Evolutionary conservation across 352 stramenopile species (phyloP).

Genomic region (Phytopythium chamaehyphon): DNA sequence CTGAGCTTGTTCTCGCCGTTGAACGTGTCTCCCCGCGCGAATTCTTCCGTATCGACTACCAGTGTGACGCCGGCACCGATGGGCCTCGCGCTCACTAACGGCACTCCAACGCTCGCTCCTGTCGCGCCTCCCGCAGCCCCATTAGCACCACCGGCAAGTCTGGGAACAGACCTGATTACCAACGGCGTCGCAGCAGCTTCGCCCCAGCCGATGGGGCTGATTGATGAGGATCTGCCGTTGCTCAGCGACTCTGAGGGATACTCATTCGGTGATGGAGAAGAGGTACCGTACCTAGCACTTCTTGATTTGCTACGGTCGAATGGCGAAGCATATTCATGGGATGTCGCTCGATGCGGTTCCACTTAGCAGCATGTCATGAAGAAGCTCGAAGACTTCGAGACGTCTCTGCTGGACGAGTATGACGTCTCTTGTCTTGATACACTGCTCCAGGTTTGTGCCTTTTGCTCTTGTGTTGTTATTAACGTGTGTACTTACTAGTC

Average conservation of each 20-base stretch:
- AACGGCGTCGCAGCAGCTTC: conserved; percentile 7
- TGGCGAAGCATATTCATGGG: conserved; percentile 19
- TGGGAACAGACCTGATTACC: conserved; percentile 1
- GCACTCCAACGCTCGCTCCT: neutral
- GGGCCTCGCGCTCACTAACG: conserved; percentile 27
- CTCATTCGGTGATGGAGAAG: conserved; percentile 67
- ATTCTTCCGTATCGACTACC: neutral
- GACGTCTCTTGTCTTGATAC: conserved; percentile 81
- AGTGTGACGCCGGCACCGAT: neutral
- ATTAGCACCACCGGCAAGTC: neutral
- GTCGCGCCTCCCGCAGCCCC: conserved; percentile 2
- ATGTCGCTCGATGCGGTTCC: conserved; percentile 11
- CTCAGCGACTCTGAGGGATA: conserved; percentile 69
- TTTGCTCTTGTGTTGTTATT: neutral
- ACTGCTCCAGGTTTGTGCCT: conserved; percentile 50
- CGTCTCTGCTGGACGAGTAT: conserved; percentile 84
- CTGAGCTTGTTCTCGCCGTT: conserved; percentile 76
- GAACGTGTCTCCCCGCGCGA: conserved; percentile 11
- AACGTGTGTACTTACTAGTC: neutral
- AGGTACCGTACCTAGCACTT: conserved; percentile 44
- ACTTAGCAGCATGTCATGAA: conserved; percentile 83
- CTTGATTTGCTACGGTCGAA: conserved; percentile 18
- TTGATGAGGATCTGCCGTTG: conserved; percentile 71
- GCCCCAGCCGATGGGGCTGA: conserved; percentile 48
- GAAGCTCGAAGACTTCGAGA: conserved; percentile 86